Conservation (phyloP, 805 yeast genomes). For the Lachancea mirantina region DNA sequence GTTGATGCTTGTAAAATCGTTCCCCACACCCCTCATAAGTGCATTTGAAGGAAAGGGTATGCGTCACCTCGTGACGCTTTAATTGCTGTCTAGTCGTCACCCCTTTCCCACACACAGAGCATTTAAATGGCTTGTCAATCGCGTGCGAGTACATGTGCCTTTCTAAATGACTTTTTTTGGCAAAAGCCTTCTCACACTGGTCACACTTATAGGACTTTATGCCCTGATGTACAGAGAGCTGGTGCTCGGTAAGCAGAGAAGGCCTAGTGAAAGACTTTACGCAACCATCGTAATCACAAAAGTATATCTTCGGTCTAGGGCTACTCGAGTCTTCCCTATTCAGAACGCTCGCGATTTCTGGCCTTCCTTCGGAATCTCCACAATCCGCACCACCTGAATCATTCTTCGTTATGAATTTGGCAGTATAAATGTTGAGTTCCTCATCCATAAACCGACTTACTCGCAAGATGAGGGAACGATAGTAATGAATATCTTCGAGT, state of each 20-base stretch:
- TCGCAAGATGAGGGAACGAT: too few relatives aligned
- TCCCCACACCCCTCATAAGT: conserved; percentile 54
- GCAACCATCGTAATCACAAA: conserved; percentile 62
- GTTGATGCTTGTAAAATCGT: conserved; percentile 67
- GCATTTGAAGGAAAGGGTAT: conserved; percentile 60
- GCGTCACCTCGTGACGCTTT: conserved; percentile 76
- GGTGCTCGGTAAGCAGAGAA: conserved; percentile 74
- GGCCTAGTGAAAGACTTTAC: conserved; percentile 75
- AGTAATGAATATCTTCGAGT: too few relatives aligned
- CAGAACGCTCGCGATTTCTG: too few relatives aligned
- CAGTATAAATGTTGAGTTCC: too few relatives aligned
- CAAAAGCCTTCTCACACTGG: conserved; percentile 57
- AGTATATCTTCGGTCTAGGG: conserved; percentile 56
- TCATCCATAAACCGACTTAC: too few relatives aligned
- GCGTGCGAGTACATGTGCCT: conserved; percentile 66
- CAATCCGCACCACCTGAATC: too few relatives aligned
- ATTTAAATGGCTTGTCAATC: conserved; percentile 60
- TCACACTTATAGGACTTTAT: conserved; percentile 69
- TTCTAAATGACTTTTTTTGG: conserved; percentile 71
- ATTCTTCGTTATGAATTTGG: too few relatives aligned
- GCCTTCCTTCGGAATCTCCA: too few relatives aligned
- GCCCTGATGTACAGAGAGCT: conserved; percentile 61
- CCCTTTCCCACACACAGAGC: conserved; percentile 75
- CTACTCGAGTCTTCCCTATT: too few relatives aligned
- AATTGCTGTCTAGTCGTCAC: conserved; percentile 75